Base-by-base conservation (phyloP, 495 filamentous ascomycete genomes). In the Daldinia loculata region DNA sequence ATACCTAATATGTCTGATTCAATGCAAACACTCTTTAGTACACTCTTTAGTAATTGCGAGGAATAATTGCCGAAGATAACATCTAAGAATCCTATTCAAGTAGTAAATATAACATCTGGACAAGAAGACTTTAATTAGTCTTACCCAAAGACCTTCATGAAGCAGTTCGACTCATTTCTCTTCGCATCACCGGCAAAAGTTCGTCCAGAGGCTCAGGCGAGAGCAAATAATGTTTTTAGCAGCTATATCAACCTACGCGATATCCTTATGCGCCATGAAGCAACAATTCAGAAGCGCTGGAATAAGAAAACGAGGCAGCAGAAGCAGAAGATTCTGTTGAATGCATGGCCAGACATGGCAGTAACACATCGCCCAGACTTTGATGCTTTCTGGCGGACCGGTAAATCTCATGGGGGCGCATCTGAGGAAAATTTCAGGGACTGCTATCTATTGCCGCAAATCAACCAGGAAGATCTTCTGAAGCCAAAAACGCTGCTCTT, bases 391-490 rank as follows among this genome's bases (percentile, higher is more conserved):
- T 58, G 64, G 3, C 77, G 71, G 11, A 34, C 34, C 24, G 5
- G 36, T 36, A 41, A 51, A 74, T 36, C 12, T 36, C 34, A 36
- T 4, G 34, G 11, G 2, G 6, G 17, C 4, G 1, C 2, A 24
- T 17, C 43, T 24, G 19, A 2, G 17, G 39, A 53, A 64, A 34
- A 27, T 6, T 88, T 77, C 38, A 41, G n/a, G 17, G 43, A 48
- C 43, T 19, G 3, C 17, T 48, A 24, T 22, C 59, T 86, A 36
- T 87, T 82, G 79, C 88, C 88, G 0, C 79, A 82, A 56, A 84
- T 89, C 74, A 91, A 90, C 65, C 79, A 84, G 30, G 86, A 89
- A 62, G 87, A 89, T 71, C 74, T 90, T 5, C 56, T 56, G 11
- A 77, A 81, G 19, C 76, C 80, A 0, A 83, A 79, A 50, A 61